Evolutionary conservation across 345 rosid species (phyloP).

Genomic region (Citrus reticulata): DNA sequence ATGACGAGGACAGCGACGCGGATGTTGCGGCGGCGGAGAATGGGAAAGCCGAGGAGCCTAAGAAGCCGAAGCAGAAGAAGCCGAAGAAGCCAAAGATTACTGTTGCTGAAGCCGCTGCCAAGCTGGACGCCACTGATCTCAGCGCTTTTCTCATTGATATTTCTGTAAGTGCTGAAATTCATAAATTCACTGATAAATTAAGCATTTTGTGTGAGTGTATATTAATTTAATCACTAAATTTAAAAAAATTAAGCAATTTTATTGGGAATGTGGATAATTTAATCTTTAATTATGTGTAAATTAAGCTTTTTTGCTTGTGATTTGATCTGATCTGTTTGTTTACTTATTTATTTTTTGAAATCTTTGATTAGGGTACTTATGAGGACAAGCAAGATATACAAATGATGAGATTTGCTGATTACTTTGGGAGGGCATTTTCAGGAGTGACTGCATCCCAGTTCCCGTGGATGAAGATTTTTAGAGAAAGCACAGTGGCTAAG

Average conservation of each 20-base stretch:
- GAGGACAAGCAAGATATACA: constrained; percentile 53
- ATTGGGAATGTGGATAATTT: not conserved
- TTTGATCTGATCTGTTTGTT: not conserved
- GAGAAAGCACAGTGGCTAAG: constrained; percentile 49
- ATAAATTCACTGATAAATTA: not conserved
- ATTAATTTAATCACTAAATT: not conserved
- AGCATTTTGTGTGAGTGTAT: not conserved
- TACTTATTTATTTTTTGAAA: not conserved
- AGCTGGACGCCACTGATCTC: constrained; percentile 55
- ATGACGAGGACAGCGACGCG: constrained; percentile 39
- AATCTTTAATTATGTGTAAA: not conserved
- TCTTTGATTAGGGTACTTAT: constrained; percentile 37
- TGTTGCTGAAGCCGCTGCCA: constrained; percentile 58
- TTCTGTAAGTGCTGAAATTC: constrained; percentile 21
- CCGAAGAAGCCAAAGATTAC: constrained; percentile 71
- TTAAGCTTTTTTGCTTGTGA: not conserved
- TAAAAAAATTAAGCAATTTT: not conserved
- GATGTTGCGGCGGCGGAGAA: constrained; percentile 27
- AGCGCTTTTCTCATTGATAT: constrained; percentile 47
- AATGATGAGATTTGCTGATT: constrained; percentile 69
- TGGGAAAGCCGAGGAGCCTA: constrained; percentile 28
- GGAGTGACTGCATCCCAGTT: constrained; percentile 50
- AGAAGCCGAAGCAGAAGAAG: constrained; percentile 52
- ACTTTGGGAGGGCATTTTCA: constrained; percentile 58
- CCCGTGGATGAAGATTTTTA: constrained; percentile 63